These are phyloP conservation scores for Geotrichum carabidarum DNA, from an alignment of 1,139 yeast species.

Conservation along the genomic window DNA sequence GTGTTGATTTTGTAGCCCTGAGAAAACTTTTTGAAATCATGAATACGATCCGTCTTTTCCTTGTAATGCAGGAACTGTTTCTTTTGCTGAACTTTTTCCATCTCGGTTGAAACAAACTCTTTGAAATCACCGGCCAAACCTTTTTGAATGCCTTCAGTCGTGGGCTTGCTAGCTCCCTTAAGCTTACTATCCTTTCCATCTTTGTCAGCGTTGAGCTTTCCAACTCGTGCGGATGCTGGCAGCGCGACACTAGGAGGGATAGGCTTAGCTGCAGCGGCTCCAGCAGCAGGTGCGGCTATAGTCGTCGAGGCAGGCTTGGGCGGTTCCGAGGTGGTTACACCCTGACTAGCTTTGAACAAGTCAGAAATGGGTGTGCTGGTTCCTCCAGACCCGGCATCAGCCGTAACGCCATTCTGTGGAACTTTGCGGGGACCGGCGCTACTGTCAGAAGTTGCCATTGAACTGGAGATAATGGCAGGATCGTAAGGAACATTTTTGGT, in stretches of 20 bases:
- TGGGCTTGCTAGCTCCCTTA: slow-evolving; percentile 10
- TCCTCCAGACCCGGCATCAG: slow-evolving; percentile 11
- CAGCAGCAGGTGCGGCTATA: slow-evolving; percentile 20
- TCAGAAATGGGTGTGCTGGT: slow-evolving; percentile 20
- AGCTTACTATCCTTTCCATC: slow-evolving; percentile 6
- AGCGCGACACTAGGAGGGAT: slow-evolving; percentile 20
- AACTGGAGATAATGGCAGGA: slow-evolving; percentile 65
- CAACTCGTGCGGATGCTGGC: slow-evolving; percentile 15
- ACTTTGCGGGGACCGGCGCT: slow-evolving; percentile 8
- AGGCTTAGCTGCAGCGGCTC: slow-evolving; percentile 11
- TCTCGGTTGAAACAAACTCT: slow-evolving; percentile 37
- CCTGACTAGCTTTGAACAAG: slow-evolving; percentile 17
- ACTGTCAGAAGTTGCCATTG: slow-evolving; percentile 24
- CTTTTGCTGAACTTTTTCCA: slow-evolving; percentile 33
- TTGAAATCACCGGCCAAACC: slow-evolving; percentile 36
- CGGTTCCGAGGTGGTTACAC: slow-evolving; percentile 7
- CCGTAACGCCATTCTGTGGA: background rate
- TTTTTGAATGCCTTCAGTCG: slow-evolving; percentile 28
- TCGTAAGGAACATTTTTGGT: slow-evolving; percentile 40
- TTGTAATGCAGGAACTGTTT: slow-evolving; percentile 32
- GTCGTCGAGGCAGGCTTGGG: background rate
- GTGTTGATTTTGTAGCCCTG: slow-evolving; percentile 65
- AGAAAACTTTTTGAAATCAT: slow-evolving; percentile 76
- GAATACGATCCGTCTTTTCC: slow-evolving; percentile 50
- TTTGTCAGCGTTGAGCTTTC: slow-evolving; percentile 8